Conservation (phyloP, 495 filamentous ascomycete genomes). For the Coniosporium apollinis region DNA sequence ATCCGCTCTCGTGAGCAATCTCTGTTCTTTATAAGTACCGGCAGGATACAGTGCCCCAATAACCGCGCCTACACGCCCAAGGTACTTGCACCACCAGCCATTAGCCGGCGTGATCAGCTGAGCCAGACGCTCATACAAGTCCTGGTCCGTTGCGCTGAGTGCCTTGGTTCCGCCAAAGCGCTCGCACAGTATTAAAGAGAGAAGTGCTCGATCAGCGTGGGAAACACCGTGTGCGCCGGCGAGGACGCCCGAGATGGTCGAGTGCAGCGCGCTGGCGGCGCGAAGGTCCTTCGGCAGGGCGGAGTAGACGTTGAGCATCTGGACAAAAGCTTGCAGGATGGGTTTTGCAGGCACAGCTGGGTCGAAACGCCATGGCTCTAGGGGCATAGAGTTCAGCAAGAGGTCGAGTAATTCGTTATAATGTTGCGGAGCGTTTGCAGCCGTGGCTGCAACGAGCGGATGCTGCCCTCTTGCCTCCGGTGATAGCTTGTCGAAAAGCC, state of each 20-base stretch:
- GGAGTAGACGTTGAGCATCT: constrained; percentile 10
- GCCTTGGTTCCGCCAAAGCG: constrained; percentile 48
- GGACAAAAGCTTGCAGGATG: constrained; percentile 9
- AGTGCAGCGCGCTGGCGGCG: constrained; percentile 52
- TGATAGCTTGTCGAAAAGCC: constrained; percentile 51
- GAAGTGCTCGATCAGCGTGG: constrained; percentile 50
- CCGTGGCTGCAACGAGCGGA: constrained; percentile 46
- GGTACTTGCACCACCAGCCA: constrained; percentile 46
- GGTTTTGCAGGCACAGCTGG: constrained; percentile 11
- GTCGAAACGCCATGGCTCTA: too few relatives aligned
- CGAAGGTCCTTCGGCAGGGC: constrained; percentile 21
- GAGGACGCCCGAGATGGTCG: constrained; percentile 51
- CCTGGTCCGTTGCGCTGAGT: constrained; percentile 36
- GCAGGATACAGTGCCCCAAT: constrained; percentile 32
- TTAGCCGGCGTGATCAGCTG: constrained; percentile 29
- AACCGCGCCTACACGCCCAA: constrained; percentile 36
- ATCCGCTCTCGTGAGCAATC: too few relatives aligned
- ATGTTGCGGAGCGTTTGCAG: constrained; percentile 30
- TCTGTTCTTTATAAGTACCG: too few relatives aligned
- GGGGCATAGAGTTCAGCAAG: constrained; percentile 28
- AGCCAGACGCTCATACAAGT: constrained; percentile 30
- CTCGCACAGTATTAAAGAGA: constrained; percentile 58
- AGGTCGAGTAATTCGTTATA: constrained; percentile 24
- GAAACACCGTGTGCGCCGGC: constrained; percentile 52
- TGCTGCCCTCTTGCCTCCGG: constrained; percentile 38